These are phyloP conservation scores for Diaporthe amygdali DNA, from an alignment of 2,329 filamentous ascomycete genomes.

Conservation along the genomic window DNA sequence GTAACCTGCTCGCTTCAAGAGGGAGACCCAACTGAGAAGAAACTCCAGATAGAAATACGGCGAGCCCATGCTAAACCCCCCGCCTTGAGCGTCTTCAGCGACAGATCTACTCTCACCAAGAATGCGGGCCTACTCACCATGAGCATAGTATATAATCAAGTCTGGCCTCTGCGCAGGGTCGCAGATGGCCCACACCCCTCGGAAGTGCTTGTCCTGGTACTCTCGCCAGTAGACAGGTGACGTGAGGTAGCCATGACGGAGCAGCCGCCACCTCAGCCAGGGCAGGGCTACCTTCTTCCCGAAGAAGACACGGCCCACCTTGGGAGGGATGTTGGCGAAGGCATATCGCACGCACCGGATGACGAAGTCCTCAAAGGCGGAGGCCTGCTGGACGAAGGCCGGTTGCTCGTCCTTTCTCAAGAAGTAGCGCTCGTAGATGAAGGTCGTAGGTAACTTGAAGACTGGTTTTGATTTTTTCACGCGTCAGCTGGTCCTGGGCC, in stretches of 20 bases:
- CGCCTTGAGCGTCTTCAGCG: conserved; percentile 53
- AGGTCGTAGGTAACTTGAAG: conserved; percentile 60
- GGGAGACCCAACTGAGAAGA: conserved; percentile 71
- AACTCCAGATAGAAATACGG: conserved; percentile 87
- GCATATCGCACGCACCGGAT: conserved; percentile 80
- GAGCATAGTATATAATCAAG: conserved; percentile 81
- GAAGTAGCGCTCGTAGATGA: conserved; percentile 64
- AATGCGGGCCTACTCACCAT: conserved; percentile 58
- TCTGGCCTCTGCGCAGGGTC: conserved; percentile 69
- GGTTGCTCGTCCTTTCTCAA: conserved; percentile 48
- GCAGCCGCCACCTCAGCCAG: conserved; percentile 77
- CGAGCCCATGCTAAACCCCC: conserved; percentile 84
- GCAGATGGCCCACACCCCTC: conserved; percentile 73
- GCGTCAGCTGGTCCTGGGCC: not conserved
- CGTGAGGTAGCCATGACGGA: conserved; percentile 70
- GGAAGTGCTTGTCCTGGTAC: conserved; percentile 54
- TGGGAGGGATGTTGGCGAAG: conserved; percentile 73
- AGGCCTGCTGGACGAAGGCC: conserved; percentile 72
- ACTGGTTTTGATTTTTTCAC: conserved; percentile 43
- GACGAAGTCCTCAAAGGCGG: conserved; percentile 77
- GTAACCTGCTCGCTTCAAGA: conserved; percentile 70
- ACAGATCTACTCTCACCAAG: not conserved
- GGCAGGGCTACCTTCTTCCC: conserved; percentile 74
- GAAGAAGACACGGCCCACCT: conserved; percentile 78
- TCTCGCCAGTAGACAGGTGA: conserved; percentile 70